phyloP scores from a whole-genome alignment of 1,284 basidiomycete genomes.

The Afroboletus lepidellus region DNA sequence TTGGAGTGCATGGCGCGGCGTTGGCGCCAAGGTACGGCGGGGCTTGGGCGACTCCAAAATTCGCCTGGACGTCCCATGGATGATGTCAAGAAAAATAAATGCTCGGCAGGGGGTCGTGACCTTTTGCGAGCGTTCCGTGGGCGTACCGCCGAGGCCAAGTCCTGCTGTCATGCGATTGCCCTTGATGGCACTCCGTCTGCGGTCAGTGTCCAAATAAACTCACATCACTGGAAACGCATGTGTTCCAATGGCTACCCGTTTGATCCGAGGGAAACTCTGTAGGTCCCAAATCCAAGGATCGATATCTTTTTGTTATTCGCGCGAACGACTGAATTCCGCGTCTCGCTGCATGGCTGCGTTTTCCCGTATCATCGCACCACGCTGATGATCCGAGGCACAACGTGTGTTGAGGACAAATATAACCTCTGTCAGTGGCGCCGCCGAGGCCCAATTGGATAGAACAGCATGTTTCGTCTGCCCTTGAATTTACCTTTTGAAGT shows the following conservation, averaged over 20 bases:
- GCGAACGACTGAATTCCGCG: not conserved
- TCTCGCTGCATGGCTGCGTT: not conserved
- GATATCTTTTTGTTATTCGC: constrained; percentile 1
- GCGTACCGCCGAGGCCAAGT: not conserved
- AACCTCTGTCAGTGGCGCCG: not conserved
- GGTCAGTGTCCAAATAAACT: not conserved
- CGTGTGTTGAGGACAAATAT: constrained; percentile 6
- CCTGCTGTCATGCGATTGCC: constrained; percentile 3
- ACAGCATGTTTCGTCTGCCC: not conserved
- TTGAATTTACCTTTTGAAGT: not conserved
- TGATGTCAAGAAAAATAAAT: not conserved
- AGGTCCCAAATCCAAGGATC: not conserved
- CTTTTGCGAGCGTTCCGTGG: not conserved
- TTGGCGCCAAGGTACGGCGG: not conserved
- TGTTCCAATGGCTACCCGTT: constrained; percentile 1
- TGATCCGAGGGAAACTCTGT: constrained; percentile 22
- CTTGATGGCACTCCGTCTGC: not conserved
- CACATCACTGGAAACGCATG: not conserved
- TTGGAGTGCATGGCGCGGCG: not conserved
- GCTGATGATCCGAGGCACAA: constrained; percentile 15
- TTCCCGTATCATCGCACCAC: not conserved
- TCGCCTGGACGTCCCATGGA: not conserved
- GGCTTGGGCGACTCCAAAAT: not conserved
- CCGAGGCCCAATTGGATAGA: not conserved
- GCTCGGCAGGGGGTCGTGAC: not conserved